These are phyloP conservation scores for Exophiala bonariae DNA, from an alignment of 2,329 filamentous ascomycete species.

Conservation along the genomic window DNA sequence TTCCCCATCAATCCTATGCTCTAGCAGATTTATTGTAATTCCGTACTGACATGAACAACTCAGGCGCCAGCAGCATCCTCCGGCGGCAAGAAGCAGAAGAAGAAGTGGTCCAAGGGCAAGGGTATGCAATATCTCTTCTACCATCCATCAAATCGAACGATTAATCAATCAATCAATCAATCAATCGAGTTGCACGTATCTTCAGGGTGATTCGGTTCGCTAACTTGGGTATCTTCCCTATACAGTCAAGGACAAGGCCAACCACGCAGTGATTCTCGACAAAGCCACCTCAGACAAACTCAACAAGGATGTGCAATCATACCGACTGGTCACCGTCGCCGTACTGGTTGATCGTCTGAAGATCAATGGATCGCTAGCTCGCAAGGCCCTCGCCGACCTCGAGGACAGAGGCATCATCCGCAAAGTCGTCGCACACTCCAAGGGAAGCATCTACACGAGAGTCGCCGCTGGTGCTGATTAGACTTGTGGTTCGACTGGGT, in stretches of 20 bases:
- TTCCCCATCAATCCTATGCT: not conserved
- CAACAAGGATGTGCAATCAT: slow-evolving; percentile 99
- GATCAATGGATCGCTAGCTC: slow-evolving; percentile 98
- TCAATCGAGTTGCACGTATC: not conserved
- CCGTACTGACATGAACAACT: not conserved
- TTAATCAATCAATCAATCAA: not conserved
- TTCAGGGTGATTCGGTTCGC: too few species aligned
- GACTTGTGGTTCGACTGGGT: slow-evolving; percentile 1
- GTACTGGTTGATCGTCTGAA: slow-evolving; percentile 99
- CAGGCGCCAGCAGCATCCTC: slow-evolving; percentile 49
- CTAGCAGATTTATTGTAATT: too few species aligned
- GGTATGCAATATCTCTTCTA: slow-evolving; percentile 38
- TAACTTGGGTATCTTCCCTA: slow-evolving; percentile 4
- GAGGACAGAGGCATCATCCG: slow-evolving; percentile 67
- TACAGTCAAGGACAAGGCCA: slow-evolving; percentile 99
- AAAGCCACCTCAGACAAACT: slow-evolving; percentile 97
- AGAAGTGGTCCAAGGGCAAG: slow-evolving; percentile 61
- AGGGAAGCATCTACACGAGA: slow-evolving; percentile 91
- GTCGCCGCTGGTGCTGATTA: slow-evolving; percentile 29
- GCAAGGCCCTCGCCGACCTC: slow-evolving; percentile 48
- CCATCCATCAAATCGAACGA: not conserved
- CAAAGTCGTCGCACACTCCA: slow-evolving; percentile 94
- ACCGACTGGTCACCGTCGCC: slow-evolving; percentile 98
- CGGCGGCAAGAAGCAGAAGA: slow-evolving; percentile 55
- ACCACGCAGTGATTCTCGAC: slow-evolving; percentile 98